phyloP scores from a whole-genome alignment of 176 grass and related monocot genomes.

The sorghum (Sorghum bicolor) region DNA sequence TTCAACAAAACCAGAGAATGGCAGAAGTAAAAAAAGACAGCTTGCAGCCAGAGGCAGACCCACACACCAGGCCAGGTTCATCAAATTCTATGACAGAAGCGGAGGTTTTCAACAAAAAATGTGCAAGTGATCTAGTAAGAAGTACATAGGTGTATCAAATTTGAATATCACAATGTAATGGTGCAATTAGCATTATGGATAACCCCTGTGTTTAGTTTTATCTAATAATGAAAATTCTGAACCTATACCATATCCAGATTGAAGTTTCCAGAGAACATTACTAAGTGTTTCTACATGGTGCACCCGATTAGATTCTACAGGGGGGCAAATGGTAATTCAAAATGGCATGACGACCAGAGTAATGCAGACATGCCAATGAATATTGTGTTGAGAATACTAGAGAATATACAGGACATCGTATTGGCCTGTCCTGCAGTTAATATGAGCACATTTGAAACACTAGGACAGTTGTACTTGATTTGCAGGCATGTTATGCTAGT shows the following conservation, averaged over 20 bases:
- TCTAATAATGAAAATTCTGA: neutral
- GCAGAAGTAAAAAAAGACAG: neutral
- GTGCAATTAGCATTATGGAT: too few relatives aligned
- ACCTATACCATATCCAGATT: neutral
- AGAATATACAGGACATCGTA: neutral
- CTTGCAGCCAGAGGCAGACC: neutral
- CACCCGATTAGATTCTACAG: neutral
- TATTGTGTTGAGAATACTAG: neutral
- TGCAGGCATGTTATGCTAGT: neutral
- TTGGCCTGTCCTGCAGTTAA: neutral
- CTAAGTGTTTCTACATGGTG: neutral
- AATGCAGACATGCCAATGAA: neutral
- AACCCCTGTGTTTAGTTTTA: neutral
- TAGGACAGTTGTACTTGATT: neutral
- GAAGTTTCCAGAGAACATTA: neutral
- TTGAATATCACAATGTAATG: neutral
- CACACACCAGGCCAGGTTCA: neutral
- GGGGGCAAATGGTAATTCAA: neutral
- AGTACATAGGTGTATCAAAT: too few relatives aligned
- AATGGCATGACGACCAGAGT: neutral
- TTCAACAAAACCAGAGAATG: too few relatives aligned
- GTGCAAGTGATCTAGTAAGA: too few relatives aligned
- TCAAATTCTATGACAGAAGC: neutral
- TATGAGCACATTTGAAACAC: neutral
- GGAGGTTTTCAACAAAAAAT: neutral